Percentiles rank a stretch among this genome's conserved stretches.
Conservation (phyloP, 2,329 filamentous ascomycete species). For the Fusarium tricinctum region DNA sequence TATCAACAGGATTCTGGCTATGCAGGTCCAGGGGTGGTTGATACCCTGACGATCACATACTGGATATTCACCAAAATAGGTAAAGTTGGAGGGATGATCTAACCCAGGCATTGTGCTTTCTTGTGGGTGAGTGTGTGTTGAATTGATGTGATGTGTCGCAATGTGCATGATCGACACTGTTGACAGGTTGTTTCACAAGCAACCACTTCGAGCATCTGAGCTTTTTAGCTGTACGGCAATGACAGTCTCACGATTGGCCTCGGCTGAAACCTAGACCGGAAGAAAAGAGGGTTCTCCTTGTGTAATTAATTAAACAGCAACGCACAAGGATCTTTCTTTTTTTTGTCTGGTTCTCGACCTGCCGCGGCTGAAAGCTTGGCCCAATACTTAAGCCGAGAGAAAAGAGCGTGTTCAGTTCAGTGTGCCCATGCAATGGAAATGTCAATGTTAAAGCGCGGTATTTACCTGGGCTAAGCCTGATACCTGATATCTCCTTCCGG, state of each 20-base stretch:
- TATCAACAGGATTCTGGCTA: neutral
- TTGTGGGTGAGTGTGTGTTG: neutral
- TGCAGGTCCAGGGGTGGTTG: slow-evolving; percentile 10
- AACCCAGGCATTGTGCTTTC: slow-evolving; percentile 16
- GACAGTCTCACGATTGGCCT: slow-evolving; percentile 1
- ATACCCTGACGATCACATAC: slow-evolving; percentile 37
- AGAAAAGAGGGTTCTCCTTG: neutral
- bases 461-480: slow-evolving; percentile 6
- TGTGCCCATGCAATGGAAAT: too few relatives aligned
- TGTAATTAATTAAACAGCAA: slow-evolving; percentile 1
- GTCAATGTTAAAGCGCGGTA: neutral
- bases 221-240: slow-evolving; percentile 4
- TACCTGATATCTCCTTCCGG: slow-evolving; percentile 24
- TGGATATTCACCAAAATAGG: slow-evolving; percentile 33
- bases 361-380: slow-evolving; percentile 33
- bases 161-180: slow-evolving; percentile 20
- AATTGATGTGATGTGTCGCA: neutral
- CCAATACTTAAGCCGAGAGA: slow-evolving; percentile 3
- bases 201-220: slow-evolving; percentile 8
- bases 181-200: slow-evolving; percentile 19
- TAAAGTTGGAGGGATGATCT: slow-evolving; percentile 18
- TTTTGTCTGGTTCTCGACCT: neutral
- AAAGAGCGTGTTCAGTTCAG: too few relatives aligned
- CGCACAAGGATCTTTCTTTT: neutral
- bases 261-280: slow-evolving; percentile 6